Base-by-base conservation (phyloP, 2,329 filamentous ascomycete species). In the Hypoxylon sp. region DNA sequence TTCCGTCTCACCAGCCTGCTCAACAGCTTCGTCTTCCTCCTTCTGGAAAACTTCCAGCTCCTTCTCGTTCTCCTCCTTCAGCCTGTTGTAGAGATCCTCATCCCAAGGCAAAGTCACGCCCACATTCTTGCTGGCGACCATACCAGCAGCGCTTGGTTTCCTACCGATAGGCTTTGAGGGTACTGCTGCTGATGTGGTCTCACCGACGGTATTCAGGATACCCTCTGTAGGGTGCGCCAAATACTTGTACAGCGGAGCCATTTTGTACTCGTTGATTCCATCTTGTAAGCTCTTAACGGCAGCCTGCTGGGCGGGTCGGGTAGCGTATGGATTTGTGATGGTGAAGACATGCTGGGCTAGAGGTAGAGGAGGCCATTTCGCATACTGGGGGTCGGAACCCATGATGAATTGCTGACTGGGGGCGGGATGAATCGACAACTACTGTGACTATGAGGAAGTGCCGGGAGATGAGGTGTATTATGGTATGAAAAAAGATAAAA, bases 1-100 rank as follows among this genome's bases (percentile, higher is more conserved):
- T 83, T 99, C 96, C 11, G 93, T 98, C 77, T 99, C 96, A 60
- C 96, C 96, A 66, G 95, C 95, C 81, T 97, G 94, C 86, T 99
- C 96, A 43, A 92, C 91, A 9, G 96, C 96, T 79, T 99, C 94
- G 68, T 97, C 95, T 80, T 95, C 91, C 80, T 96, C 93, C 81
- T 94, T 94, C 82, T 94, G 90, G 75, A 92, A 89, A 56, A 83
- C 86, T 72, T 92, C 91, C 51, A 95, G 83, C 83, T 95, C 92
- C 75, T 88, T 87, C 74, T 93, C 91, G 75, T 96, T 96, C 70
- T 93, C 91, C 70, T 88, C 88, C 79, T 91, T 89, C 72, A 96
- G 82, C 78, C 88, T 87, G 75, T 92, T 87, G 79, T 98, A 98
- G 67, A 97, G 83, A 23, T 87, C 86, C 82, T 98, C 94, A 77